A percentile compares a stretch with the other conserved stretches of the same genome.
Conservation (phyloP, 1,284 basidiomycete species). For the Boletus smithii region DNA sequence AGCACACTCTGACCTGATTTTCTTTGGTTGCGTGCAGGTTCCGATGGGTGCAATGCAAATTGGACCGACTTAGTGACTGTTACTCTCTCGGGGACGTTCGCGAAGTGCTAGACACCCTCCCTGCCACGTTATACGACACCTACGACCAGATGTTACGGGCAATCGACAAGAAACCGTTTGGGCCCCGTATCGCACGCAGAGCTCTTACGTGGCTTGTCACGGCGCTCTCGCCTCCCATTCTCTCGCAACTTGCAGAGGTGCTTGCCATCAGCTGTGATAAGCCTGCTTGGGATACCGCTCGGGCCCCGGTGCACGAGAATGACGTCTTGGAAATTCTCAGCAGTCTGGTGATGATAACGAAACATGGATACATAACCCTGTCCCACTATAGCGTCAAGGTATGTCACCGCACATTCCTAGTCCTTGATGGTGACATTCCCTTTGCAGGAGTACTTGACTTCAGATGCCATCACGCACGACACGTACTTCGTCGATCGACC, state of each 20-base stretch:
- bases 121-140: slow-evolving; percentile 2
- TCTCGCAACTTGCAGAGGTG: not conserved
- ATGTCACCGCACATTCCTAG: not conserved
- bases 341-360: not conserved
- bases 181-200: not conserved
- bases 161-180: not conserved
- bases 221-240: not conserved
- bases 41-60: slow-evolving; percentile 13
- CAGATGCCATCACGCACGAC: not conserved
- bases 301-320: not conserved
- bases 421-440: not conserved
- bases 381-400: not conserved
- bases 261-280: not conserved
- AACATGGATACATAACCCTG: not conserved
- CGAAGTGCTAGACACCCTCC: slow-evolving; percentile 1
- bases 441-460: not conserved
- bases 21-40: slow-evolving; percentile 4
- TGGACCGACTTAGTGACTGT: slow-evolving; percentile 3
- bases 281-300: not conserved
- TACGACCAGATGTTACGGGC: slow-evolving; percentile 2
- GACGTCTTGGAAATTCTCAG: slow-evolving; percentile 3
- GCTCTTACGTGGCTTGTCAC: slow-evolving; percentile 2
- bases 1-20: not conserved
- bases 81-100: not conserved
- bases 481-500: not conserved